Conservation (phyloP, 768 basidiomycete species). For the Porphyrellus cyaneotinctus region DNA sequence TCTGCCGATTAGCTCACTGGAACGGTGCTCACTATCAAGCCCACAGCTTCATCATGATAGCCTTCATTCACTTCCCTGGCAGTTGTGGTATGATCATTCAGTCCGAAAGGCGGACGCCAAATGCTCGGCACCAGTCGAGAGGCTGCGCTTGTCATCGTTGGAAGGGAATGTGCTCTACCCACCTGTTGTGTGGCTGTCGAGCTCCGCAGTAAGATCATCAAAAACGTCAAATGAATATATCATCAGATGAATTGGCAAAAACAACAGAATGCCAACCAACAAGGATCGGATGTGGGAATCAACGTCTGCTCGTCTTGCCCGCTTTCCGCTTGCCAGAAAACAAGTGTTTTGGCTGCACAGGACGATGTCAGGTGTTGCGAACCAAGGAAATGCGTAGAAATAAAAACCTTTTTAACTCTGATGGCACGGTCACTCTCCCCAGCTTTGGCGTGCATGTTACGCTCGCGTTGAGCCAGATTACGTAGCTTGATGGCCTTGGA, state of each 20-base stretch:
- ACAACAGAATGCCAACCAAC: constrained; percentile 4
- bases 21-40: no score
- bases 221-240: no score
- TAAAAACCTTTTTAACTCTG: constrained; percentile 73
- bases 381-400: not conserved
- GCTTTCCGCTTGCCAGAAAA: constrained; percentile 81
- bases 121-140: no score
- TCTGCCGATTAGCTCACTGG: no score
- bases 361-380: constrained; percentile 4
- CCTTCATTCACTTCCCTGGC: no score
- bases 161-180: no score
- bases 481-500: constrained; percentile 77
- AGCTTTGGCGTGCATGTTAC: constrained; percentile 86
- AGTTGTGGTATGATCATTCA: no score
- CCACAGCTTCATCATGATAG: no score
- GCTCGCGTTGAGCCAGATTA: constrained; percentile 80
- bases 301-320: constrained; percentile 80
- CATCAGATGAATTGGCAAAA: not conserved
- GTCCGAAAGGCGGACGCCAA: no score
- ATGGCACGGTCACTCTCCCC: constrained; percentile 87
- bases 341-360: constrained; percentile 73
- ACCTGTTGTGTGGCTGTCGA: no score
- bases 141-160: no score
- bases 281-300: constrained; percentile 17
- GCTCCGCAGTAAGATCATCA: no score